Base-by-base conservation (phyloP, 2,329 filamentous ascomycete species). In the Stachybotrys elegans region DNA sequence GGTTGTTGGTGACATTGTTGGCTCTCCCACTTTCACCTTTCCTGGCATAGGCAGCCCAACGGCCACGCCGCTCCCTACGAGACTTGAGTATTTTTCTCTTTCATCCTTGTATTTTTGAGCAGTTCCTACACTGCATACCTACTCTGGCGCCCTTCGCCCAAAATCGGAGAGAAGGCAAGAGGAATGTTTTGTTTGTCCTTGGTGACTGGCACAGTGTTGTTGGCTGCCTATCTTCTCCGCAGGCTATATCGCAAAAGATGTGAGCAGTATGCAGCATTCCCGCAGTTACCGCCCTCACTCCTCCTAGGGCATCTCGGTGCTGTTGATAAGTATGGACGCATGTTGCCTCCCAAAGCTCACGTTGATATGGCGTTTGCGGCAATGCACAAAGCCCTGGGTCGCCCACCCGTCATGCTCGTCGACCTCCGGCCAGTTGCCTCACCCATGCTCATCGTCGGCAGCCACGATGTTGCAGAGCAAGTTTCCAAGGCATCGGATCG, bases 401-500 rank as follows among this genome's bases (percentile, higher is more conserved):
- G 55, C 9, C 66, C 67, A 6, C 55, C 63, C 2, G 22, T 66
- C 20, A 51, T 66, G 43, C 41, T 67, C 1, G 20, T 66, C 13
- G 66, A 70, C 34, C 45, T 65, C 5, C 57, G 67, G 11, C 67
- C 68, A 4, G 36, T 61, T 16, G 49, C 43, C n/a, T 55, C 47
- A 8, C 58, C 65, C 14, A 55, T 69, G 48, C 44, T 61, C 9
- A 14, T 68, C 21, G 43, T 70, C 12, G 46, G 47, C 13, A 60
- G 49, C 45, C 57, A 66, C 31, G 58, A 61, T 6, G 43, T 66
- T 6, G 65, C 67, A 8, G 67, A 70, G 48, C 63, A 68, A 40
- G 43, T 67, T n/a, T 54, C 63, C 1, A 57, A 52, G 19, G 42
- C 57, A 4, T 59, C 62, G 2, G 58, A 62, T 42, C 31, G 40